Evolutionary conservation across 2,329 filamentous ascomycete genomes (phyloP).

Genomic region (Aspergillus oerlinghausenensis): DNA sequence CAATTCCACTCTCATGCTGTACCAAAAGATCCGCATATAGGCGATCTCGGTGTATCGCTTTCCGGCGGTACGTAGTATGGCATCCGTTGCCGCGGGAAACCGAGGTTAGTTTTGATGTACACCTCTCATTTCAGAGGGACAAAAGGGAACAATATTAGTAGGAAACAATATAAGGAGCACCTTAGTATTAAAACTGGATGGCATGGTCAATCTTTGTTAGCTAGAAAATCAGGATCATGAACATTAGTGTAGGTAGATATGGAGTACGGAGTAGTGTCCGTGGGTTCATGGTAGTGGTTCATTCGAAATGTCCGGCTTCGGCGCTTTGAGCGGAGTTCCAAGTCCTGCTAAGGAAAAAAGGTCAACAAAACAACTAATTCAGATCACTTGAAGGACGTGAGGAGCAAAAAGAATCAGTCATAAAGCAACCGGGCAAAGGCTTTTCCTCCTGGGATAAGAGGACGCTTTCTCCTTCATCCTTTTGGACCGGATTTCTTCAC

Average conservation of each 20-base stretch:
- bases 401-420: conserved; percentile 4
- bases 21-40: background rate
- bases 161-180: no score
- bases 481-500: conserved; percentile 1
- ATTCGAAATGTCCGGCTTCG: conserved; percentile 26
- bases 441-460: conserved; percentile 23
- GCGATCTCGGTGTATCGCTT: conserved; percentile 10
- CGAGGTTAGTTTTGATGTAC: conserved; percentile 2
- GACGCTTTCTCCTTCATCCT: conserved; percentile 1
- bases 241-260: background rate
- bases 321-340: conserved; percentile 15
- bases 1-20: background rate
- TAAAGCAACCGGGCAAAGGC: conserved; percentile 16
- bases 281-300: background rate
- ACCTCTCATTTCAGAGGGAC: no score
- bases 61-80: conserved; percentile 4
- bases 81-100: conserved; percentile 15
- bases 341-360: conserved; percentile 3
- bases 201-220: no score
- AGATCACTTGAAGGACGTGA: conserved; percentile 6
- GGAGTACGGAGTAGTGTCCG: background rate
- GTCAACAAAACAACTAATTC: background rate
- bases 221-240: background rate
- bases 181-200: no score
- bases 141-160: no score